Base-by-base conservation (phyloP, 805 yeast species). In the Pichia paraexigua region DNA sequence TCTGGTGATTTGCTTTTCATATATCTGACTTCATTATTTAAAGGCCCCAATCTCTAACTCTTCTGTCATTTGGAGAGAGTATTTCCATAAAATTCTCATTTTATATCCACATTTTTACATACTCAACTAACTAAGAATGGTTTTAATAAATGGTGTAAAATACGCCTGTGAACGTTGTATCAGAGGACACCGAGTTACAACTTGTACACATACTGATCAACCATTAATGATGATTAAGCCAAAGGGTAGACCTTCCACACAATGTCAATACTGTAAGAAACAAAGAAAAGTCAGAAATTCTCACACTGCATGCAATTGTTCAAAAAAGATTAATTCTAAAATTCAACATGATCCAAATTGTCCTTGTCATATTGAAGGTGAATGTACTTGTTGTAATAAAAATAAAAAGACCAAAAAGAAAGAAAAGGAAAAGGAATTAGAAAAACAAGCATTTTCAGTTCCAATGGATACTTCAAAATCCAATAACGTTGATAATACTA, bases 81-180 rank as follows among this genome's bases (percentile, higher is more conserved):
- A 13, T 30, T 10, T 30, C 11, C 13, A 42, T 17, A 3, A 42
- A 22, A 18, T 10, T 30, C n/a, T 8, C 45, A 24, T 22, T 7
- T 15, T 15, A 10, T 11, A 27, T 9, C 25, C 18, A 9, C 6
- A 22, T 32, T 17, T 32, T 20, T 4, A 15, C 22, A 37, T n/a
- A 37, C 12, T 37, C 9, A 10, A 18, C 24, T 17, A 5, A 35
- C 13, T 15, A 42, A 49, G 3, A 30, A 92, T 91, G 97, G 97
- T 92, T 52, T 73, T 88, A 49, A 83, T 92, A 48, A 88, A 90
- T 61, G 98, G 97, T 40, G 84, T 87, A 57, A 92, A 94, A 65
- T 92, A 90, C 68, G 98, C 99, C 53, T 92, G 99, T 67, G 96
- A 90, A 60, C 52, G 97, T 54, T 92, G 99, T 68, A 91, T 94